Evolutionary conservation across 129 eudicot species (phyloP).

Genomic region (Helianthus annuus): DNA sequence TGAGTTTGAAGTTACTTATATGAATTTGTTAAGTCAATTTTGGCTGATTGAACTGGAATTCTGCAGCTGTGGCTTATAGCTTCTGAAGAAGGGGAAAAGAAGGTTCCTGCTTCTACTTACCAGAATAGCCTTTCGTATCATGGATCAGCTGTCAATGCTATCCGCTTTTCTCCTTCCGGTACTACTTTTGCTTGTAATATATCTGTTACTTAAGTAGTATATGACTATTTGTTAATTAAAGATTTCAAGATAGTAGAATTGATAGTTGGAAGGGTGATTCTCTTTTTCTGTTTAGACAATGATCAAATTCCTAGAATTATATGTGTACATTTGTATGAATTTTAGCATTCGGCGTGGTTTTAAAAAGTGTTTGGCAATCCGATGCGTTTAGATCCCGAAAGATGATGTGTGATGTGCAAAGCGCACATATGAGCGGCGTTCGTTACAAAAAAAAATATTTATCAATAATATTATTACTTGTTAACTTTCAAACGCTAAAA

Average conservation of each 20-base stretch:
- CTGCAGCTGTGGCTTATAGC: constrained; percentile 70
- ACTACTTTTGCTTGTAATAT: no score
- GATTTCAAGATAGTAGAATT: neutral
- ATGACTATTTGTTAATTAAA: neutral
- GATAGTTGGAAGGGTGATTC: neutral
- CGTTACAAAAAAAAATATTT: no score
- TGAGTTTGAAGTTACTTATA: neutral
- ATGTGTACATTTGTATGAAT: neutral
- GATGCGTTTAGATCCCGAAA: no score
- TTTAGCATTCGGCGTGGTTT: neutral
- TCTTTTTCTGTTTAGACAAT: neutral
- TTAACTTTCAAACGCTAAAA: no score
- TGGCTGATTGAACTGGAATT: constrained; percentile 13
- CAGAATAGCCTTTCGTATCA: constrained; percentile 83
- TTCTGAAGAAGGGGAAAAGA: constrained; percentile 67
- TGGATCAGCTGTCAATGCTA: constrained; percentile 81
- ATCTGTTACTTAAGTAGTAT: neutral
- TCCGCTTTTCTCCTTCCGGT: constrained; percentile 95
- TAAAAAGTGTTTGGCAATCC: no score
- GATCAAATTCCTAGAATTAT: neutral
- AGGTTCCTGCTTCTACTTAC: constrained; percentile 72
- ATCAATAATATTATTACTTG: no score
- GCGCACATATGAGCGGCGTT: no score
- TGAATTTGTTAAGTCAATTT: neutral
- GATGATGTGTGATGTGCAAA: no score